Evolutionary conservation across 768 basidiomycete genomes (phyloP), one percentile per base, ranked within the genome.

Genomic region (Rhodotorula graminis): DNA sequence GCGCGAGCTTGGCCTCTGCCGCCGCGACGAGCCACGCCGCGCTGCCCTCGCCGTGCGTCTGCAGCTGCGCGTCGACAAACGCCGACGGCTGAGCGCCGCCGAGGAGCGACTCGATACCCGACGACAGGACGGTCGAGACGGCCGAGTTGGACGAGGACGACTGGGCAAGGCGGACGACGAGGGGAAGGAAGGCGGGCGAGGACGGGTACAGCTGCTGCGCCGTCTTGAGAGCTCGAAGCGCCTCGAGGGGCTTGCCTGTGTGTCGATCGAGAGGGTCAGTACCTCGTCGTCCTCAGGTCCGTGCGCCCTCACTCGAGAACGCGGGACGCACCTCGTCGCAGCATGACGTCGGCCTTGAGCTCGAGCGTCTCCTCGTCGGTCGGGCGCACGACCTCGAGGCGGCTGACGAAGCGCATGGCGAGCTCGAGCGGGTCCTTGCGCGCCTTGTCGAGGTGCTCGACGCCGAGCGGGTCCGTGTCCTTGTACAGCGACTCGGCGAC

Each of bases 191-290:
- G 65, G 88, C 86, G 0, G 92, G 86, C 68, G 88, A 79, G 25
- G 86, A 82, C 0, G 85, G 72, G 64, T 87, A 84, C 19, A 92
- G 73, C 7, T 82, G 78, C 27, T 83, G 83, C 0, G 89, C 90
- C 10, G 81, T 83, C 19, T 82, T 83, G 9, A 97, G 84, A 0
- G 90, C 90, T 75, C 84, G 84, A 8, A 87, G 80, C 0, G 93
- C 93, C 76, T 92, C 90, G 49, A 94, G 82, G 71, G 88, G 87
- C 80, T 92, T 91, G 79, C 87, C 93, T 93, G 49, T 53, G 88
- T 1, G 60, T 11, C 15, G 25, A 40, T 59, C 40, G 29, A 27
- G 18, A 25, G 21, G 25, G 4, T n/a, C n/a, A n/a, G n/a, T n/a
- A n/a, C n/a, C n/a, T n/a, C n/a, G n/a, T n/a, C n/a, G n/a, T n/a